Conservation (phyloP, 2,329 filamentous ascomycete species). For the Daldinia sp. region DNA sequence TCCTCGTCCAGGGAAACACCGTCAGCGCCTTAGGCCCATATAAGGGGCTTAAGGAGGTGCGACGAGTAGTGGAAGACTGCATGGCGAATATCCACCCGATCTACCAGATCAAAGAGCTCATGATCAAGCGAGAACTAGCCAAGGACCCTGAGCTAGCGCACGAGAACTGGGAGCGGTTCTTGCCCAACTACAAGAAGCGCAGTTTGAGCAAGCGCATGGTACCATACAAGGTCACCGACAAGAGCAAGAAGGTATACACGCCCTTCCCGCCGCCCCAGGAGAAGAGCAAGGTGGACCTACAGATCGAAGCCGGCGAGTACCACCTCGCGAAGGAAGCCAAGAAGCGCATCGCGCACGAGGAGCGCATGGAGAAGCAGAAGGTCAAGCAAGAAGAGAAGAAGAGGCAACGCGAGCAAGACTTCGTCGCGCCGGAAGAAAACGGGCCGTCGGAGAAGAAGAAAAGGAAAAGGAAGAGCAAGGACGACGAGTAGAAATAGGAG, state of each 20-base stretch:
- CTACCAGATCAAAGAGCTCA: constrained; percentile 65
- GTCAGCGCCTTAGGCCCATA: constrained; percentile 91
- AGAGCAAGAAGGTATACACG: constrained; percentile 92
- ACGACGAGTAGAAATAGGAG: constrained; percentile 20
- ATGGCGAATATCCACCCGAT: constrained; percentile 98
- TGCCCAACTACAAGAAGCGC: constrained; percentile 96
- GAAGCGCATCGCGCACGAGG: constrained; percentile 81
- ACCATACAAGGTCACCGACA: constrained; percentile 89
- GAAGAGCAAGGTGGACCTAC: constrained; percentile 98
- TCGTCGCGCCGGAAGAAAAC: constrained; percentile 83
- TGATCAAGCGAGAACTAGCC: constrained; percentile 88
- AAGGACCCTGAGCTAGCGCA: constrained; percentile 87
- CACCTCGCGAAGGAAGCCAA: constrained; percentile 94
- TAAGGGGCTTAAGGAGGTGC: constrained; percentile 91
- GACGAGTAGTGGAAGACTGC: constrained; percentile 89
- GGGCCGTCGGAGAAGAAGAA: constrained; percentile 67
- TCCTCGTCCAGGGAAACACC: constrained; percentile 96
- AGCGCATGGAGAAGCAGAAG: constrained; percentile 83
- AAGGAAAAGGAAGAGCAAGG: constrained; percentile 69
- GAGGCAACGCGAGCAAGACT: constrained; percentile 84
- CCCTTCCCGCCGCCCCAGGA: constrained; percentile 96
- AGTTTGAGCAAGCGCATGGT: constrained; percentile 83
- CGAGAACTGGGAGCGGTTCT: constrained; percentile 94
- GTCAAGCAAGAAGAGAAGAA: constrained; percentile 88
- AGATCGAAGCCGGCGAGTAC: constrained; percentile 98